Evolutionary conservation across 2,329 filamentous ascomycete genomes (phyloP).

Genomic region (Chaetomiaceae sp.): DNA sequence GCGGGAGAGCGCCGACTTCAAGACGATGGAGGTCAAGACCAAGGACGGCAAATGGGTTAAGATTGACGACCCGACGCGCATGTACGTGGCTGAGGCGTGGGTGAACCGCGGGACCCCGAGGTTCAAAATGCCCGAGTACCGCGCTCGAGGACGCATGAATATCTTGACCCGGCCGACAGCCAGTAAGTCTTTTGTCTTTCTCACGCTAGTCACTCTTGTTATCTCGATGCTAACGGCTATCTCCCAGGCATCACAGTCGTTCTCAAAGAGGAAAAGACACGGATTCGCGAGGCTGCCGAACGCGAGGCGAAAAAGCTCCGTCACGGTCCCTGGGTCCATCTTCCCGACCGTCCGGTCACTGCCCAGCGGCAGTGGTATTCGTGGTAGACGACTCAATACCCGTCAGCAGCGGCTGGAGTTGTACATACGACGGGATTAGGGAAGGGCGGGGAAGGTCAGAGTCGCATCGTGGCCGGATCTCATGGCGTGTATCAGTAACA

Average conservation of each 20-base stretch:
- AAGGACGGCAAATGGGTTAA: conserved; percentile 71
- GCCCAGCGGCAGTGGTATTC: conserved; percentile 86
- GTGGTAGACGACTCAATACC: conserved; percentile 70
- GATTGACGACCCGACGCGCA: conserved; percentile 68
- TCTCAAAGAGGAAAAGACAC: conserved; percentile 89
- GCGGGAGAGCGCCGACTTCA: background rate
- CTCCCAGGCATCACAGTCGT: conserved; percentile 67
- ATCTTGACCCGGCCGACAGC: conserved; percentile 68
- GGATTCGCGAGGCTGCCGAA: conserved; percentile 75
- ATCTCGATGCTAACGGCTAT: conserved; percentile 22
- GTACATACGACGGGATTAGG: too few relatives aligned
- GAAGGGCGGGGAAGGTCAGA: background rate
- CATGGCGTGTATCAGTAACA: conserved; percentile 13
- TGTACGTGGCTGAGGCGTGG: conserved; percentile 93
- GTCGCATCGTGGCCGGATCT: background rate
- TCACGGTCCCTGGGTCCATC: conserved; percentile 77
- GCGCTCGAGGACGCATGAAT: conserved; percentile 70
- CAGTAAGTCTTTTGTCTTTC: conserved; percentile 49
- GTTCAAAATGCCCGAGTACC: conserved; percentile 57
- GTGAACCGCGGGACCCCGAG: conserved; percentile 70
- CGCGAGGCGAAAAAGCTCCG: conserved; percentile 69
- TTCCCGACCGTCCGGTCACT: conserved; percentile 80
- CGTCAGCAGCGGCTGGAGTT: too few relatives aligned
- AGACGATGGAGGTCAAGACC: conserved; percentile 58
- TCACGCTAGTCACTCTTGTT: conserved; percentile 1